Evolutionary conservation across 2,329 filamentous ascomycete genomes (phyloP), one percentile per base, ranked within the genome.

Genomic region (Penicillium sp.): DNA sequence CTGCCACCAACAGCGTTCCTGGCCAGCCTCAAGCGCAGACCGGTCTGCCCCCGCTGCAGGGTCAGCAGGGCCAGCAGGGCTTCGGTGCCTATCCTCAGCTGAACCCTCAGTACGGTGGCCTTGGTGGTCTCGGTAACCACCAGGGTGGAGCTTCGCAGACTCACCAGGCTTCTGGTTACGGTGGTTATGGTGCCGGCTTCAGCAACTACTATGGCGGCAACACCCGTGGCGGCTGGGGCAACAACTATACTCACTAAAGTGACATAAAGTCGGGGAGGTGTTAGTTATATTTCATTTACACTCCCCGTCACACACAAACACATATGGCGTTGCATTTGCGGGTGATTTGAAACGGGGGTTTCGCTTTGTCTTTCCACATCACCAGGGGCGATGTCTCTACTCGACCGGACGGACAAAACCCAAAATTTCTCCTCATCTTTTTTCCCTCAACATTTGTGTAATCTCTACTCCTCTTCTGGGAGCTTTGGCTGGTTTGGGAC

Each of bases 1-100:
- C 81, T 29, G 80, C 80, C 6, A 77, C 79, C 24, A 83, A 82
- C 67, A 81, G 73, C 58, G 73, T 72, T 20, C 75, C 72, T 31
- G 74, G 75, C 36, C 76, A 78, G 59, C 70, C 73, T 46, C 61
- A 69, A 54, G 65, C 65, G 44, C 78, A 80, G 58, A 68, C 73
- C 38, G 73, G 74, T 24, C 68, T 79, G 39, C 77, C 78, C 38
- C 77, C 75, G 36, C 74, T 78, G 42, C 77, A 78, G 62, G 74
- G 70, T 24, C 76, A 79, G 47, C 68, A 70, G 55, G 63, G 64
- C 41, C 79, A 82, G 61, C 77, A 78, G 61, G 74, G 72, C 37
- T 81, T 80, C 54, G 76, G 77, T 42, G 74, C 72, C 36, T 82
- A 82, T 53, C 76, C 77, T 24, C 74, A 77, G 43, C 57, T 77